Percentiles rank a stretch among this genome's conserved stretches.
These are phyloP conservation scores for Aspergillus persii DNA, from an alignment of 2,329 filamentous ascomycete genomes.

Conservation along the genomic window DNA sequence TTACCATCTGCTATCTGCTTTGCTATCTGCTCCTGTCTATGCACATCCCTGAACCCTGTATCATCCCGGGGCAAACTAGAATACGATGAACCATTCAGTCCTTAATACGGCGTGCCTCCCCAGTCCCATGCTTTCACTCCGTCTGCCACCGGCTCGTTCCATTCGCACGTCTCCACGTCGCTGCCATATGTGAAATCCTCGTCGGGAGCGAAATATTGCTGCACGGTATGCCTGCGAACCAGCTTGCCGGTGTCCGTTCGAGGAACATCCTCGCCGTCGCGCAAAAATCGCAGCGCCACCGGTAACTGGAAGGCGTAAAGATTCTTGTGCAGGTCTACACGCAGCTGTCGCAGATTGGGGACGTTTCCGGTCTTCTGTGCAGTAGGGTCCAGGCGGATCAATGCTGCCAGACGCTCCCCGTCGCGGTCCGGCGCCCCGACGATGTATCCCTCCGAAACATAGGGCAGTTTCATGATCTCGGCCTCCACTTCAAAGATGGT, in stretches of 20 bases:
- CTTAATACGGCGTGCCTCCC: background rate
- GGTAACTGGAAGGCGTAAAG: background rate
- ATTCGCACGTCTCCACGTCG: background rate
- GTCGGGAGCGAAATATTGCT: background rate
- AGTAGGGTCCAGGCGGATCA: conserved; percentile 2
- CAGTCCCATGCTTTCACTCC: background rate
- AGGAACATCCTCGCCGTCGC: background rate
- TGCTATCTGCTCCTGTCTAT: too few species aligned
- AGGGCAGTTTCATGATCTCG: conserved; percentile 14
- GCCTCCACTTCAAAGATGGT: conserved; percentile 15
- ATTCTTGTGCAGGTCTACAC: background rate
- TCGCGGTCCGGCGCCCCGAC: conserved; percentile 10
- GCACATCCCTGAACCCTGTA: too few species aligned
- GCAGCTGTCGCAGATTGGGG: background rate
- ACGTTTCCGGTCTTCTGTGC: background rate
- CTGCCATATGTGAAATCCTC: background rate
- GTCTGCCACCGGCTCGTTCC: background rate
- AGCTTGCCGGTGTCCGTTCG: background rate
- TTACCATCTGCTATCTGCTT: too few species aligned
- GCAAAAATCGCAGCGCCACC: background rate
- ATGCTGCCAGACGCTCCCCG: background rate
- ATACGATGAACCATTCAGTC: too few species aligned
- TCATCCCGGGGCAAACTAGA: too few species aligned
- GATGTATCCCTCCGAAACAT: conserved; percentile 15
- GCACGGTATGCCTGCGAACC: background rate